phyloP scores from a whole-genome alignment of 306 rosid genomes.

The Phaseolus lunatus region DNA sequence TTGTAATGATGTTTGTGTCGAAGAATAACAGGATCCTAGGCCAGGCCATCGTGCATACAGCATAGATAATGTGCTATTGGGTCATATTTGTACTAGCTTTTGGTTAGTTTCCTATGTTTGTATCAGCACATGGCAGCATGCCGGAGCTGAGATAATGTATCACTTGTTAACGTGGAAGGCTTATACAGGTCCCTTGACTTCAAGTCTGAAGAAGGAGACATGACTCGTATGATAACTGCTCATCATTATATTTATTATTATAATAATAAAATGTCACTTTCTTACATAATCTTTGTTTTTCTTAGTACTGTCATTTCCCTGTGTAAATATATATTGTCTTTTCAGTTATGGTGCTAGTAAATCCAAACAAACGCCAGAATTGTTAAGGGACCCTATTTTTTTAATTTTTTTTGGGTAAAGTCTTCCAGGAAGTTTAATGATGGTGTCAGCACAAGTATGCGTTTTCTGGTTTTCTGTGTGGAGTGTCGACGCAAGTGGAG shows the following conservation, averaged over 20 bases:
- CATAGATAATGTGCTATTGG: background rate
- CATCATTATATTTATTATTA: background rate
- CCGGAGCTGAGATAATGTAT: background rate
- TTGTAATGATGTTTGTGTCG: background rate
- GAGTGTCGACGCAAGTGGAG: background rate
- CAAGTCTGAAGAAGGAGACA: too few relatives aligned
- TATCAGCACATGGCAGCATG: background rate
- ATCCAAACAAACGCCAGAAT: background rate
- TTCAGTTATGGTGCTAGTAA: background rate
- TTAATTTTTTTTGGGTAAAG: background rate
- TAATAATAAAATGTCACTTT: background rate
- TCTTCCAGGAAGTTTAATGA: background rate
- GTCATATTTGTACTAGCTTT: background rate
- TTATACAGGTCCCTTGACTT: background rate
- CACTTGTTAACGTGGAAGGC: background rate
- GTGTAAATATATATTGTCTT: background rate
- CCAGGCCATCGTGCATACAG: background rate
- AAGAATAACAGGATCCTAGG: conserved; percentile 18
- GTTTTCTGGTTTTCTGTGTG: background rate
- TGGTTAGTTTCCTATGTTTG: background rate
- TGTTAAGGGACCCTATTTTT: background rate
- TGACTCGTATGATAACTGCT: too few relatives aligned
- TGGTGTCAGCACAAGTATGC: background rate
- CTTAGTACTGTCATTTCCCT: background rate
- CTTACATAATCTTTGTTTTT: background rate